Evolutionary conservation across 371 early-diverging fungal genomes (phyloP), one percentile per base, ranked within the genome.

Genomic region (Capniomyces stellatus): DNA sequence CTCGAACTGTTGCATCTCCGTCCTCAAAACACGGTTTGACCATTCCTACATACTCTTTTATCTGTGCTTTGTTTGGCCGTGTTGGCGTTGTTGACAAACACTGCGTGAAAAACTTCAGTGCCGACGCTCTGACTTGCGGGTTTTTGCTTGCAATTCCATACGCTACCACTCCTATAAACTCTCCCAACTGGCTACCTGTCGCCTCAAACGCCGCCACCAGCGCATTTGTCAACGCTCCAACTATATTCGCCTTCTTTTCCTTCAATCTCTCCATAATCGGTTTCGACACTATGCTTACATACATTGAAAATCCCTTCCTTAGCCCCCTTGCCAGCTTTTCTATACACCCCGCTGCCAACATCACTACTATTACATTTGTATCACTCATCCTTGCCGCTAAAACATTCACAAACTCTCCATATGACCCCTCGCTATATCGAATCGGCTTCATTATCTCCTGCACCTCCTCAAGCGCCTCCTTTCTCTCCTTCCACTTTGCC

Each of bases 401-500:
- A 3, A 77, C 76, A n/a, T 72, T 73, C 27, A 92, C 71, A 2
- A 96, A 70, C 54, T 93, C 92, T 24, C 78, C 69, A 55, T 85
- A 85, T 15, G 76, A 64, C 46, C 71, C 80, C 48, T 88, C 88
- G 29, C 77, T 74, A 40, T 92, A 74, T 50, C 83, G 84, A 1
- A 86, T 84, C 2, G 79, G 68, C 54, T 86, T 83, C 35, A 85
- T 70, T 15, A 83, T 54, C 31, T 61, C 74, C 6, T 83, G 51
- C 23, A 97, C 62, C 8, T 66, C 75, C 46, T 90, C 89, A 40
- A 95, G 63, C 0, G 82, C 89, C 54, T 93, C 95, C 63, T 89
- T 88, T 61, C 96, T 75, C 60, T 94, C 94, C 61, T 91, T 81
- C 98, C 98, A 97, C 57, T 93, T 94, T 43, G 82, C 73, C 2